These are phyloP conservation scores for Epipyxis sp. DNA, from an alignment of 108 stramenopile species.

Conservation along the genomic window DNA sequence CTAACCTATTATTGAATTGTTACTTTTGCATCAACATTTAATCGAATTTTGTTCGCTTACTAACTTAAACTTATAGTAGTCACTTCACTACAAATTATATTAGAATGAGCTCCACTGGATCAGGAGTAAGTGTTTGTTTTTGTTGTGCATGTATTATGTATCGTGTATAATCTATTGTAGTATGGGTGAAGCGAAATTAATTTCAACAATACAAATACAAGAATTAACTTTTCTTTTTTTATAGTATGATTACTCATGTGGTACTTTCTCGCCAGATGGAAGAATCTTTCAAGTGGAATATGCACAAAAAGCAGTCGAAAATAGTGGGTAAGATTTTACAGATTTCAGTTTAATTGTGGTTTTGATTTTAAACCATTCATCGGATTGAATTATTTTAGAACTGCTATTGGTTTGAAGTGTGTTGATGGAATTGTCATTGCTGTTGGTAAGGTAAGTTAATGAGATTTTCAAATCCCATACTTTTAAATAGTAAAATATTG, in stretches of 20 bases:
- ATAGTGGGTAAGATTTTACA: slow-evolving; percentile 24
- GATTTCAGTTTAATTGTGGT: neutral
- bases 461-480: neutral
- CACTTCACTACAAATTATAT: too few species aligned
- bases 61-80: too few species aligned
- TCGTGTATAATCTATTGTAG: neutral
- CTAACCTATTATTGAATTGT: too few species aligned
- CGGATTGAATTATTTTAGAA: slow-evolving; percentile 33
- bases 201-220: neutral
- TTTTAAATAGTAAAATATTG: slow-evolving; percentile 7
- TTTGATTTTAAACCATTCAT: neutral
- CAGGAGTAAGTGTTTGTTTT: slow-evolving; percentile 12
- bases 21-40: too few species aligned
- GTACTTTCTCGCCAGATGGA: slow-evolving; percentile 80
- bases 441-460: slow-evolving; percentile 74
- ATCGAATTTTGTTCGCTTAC: too few species aligned
- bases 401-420: slow-evolving; percentile 87
- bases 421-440: slow-evolving; percentile 94
- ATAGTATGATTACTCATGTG: slow-evolving; percentile 33
- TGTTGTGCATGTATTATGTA: neutral
- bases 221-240: neutral
- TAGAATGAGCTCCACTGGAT: slow-evolving; percentile 19
- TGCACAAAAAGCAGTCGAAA: slow-evolving; percentile 45
- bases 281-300: slow-evolving; percentile 95
- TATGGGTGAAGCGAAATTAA: neutral